Base-by-base conservation (phyloP, 495 filamentous ascomycete species). In the Annulohypoxylon stygium region DNA sequence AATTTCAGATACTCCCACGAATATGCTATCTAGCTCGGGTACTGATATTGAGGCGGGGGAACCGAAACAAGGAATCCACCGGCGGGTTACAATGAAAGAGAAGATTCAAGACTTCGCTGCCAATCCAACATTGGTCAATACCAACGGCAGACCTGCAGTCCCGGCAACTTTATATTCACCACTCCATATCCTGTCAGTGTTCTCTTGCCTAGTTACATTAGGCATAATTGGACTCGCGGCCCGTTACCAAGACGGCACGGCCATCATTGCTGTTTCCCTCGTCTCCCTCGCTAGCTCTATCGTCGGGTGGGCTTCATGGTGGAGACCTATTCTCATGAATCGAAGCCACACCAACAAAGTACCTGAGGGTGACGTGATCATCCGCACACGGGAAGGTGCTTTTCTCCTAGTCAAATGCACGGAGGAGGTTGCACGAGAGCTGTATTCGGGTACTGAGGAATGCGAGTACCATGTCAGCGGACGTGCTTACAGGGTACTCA, bases 341-440 rank as follows among this genome's bases (percentile, higher is more conserved):
- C 85, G 90, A 14, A 78, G 75, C 18, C 81, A 80, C 26, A 84
- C 65, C 4, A 81, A 83, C 68, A 75, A 80, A 23, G 90, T 91
- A 0, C 87, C 88, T 0, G 71, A 34, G 6, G 90, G 89, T 5
- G 88, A 91, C 71, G 82, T 93, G 3, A 84, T 91, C 0, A 89
- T 92, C 41, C 81, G 83, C 23, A 90, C 88, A 14, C 85, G 88
- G 7, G 81, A 87, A 64, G 90, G 90, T 3, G 88, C 86, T 1
- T 90, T 93, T 66, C 67, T 92, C 2, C 73, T 90, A 18, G 80
- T 93, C 26, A 80, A 84, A 45, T 92, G 90, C 73, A 81, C 82
- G 11, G 90, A 93, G 78, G 85, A 89, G 9, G 84, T 92, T 7
- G 86, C 89, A 8, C 83, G 90, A 20, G 88, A 91, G 78, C 83